Evolutionary conservation across 805 yeast genomes (phyloP), one percentile per base, ranked within the genome.

Genomic region (Kluyveromyces wickerhamii): DNA sequence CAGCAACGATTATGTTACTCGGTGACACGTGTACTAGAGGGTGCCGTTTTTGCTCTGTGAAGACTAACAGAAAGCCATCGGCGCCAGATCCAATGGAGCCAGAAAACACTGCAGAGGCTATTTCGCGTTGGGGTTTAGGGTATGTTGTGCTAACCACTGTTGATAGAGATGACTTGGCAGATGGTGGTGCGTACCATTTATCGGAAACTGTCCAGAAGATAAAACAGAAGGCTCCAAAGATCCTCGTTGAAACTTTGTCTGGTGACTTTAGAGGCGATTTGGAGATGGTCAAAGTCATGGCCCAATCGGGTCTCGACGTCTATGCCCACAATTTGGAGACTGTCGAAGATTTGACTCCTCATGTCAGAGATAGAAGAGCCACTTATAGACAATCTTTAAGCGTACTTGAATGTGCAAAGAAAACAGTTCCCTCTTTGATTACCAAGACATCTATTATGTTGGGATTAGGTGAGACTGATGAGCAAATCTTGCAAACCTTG

Each of bases 11-110:
- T 48, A 92, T 92, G 99, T 67, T 92, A 39, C 71, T 92, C 72
- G 99, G 99, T 42, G 99, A 92, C 51, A 92, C 98, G 1, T 92
- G 99, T 63, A 92, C 99, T 1, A 72, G 99, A 63, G 99, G 99
- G n/a, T 92, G 99, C 57, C 71, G 99, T 43, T 92, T 92, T 63
- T 92, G 99, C 59, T 84, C 95, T 1, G 98, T 92, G 30, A 92
- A 92, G 60, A 92, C 99, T 1, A 79, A 78, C 57, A 72, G 98
- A 51, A 64, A 64, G 1, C 99, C 99, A 1, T 77, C 79, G 1
- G 76, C 87, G 7, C 80, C 94, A 6, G 99, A 92, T 63, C 95
- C 96, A 14, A 77, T 71, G 68, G 99, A 92, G 60, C 99, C 99
- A 1, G 96, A 85, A 54, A 86, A 92, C 51, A 94, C 98, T 0